Evolutionary conservation across 352 stramenopile genomes (phyloP).

Genomic region (Phytopythium helicoides): DNA sequence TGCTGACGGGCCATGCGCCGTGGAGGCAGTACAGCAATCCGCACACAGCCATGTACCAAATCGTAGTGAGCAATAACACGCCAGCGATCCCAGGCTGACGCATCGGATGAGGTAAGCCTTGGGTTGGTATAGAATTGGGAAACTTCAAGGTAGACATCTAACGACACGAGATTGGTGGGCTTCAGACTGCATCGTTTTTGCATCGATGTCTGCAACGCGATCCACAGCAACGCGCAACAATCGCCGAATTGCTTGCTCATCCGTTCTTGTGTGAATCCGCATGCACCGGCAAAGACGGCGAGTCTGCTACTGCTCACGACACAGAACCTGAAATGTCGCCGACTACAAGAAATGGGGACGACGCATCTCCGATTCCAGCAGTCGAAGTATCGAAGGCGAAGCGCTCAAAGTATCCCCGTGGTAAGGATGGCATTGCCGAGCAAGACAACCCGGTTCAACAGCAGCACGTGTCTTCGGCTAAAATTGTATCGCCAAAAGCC

Average conservation of each 20-base stretch:
- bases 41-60: slow-evolving; percentile 91
- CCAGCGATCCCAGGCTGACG: slow-evolving; percentile 57
- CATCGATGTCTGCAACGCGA: slow-evolving; percentile 62
- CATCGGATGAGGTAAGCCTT: slow-evolving; percentile 45
- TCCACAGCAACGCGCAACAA: slow-evolving; percentile 73
- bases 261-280: slow-evolving; percentile 71
- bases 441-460: not conserved
- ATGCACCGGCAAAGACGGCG: slow-evolving; percentile 6
- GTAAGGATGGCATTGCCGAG: not conserved
- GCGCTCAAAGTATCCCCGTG: not conserved
- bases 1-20: slow-evolving; percentile 89
- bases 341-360: not conserved
- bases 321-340: slow-evolving; percentile 16
- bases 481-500: slow-evolving; percentile 7
- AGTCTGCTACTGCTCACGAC: slow-evolving; percentile 5
- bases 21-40: slow-evolving; percentile 89
- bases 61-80: slow-evolving; percentile 68
- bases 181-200: slow-evolving; percentile 56
- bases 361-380: not conserved
- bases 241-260: slow-evolving; percentile 88
- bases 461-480: not conserved
- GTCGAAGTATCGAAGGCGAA: not conserved
- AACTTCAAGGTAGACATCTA: too few species aligned
- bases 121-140: too few species aligned
- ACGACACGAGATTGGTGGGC: too few species aligned